These are phyloP conservation scores for Conticribra guillardii DNA, from an alignment of 108 stramenopile species.

Conservation along the genomic window DNA sequence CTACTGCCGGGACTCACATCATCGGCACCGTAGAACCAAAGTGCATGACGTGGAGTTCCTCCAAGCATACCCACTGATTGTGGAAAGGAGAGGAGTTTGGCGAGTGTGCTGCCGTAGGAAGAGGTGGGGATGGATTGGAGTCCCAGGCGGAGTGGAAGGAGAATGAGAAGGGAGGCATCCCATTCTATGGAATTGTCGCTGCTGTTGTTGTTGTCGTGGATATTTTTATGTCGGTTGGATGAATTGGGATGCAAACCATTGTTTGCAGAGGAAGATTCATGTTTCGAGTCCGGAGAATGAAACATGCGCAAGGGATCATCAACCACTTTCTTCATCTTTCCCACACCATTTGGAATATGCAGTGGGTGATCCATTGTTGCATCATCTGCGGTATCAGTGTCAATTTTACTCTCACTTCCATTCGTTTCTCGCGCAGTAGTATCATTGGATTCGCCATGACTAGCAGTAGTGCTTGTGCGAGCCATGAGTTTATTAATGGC, in stretches of 20 bases:
- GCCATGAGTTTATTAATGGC: conserved; percentile 72
- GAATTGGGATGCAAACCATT: conserved; percentile 2
- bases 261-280: conserved; percentile 9
- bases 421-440: too few species aligned
- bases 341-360: too few species aligned
- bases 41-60: conserved; percentile 84
- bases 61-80: conserved; percentile 91
- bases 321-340: not conserved
- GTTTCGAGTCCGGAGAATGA: not conserved
- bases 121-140: conserved; percentile 61
- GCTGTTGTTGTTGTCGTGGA: not conserved
- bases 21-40: conserved; percentile 88
- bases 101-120: conserved; percentile 56
- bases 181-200: conserved; percentile 41
- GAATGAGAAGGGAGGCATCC: conserved; percentile 72
- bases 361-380: too few species aligned
- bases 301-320: conserved; percentile 15
- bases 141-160: conserved; percentile 83
- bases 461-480: too few species aligned
- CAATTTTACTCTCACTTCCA: too few species aligned
- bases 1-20: conserved; percentile 38
- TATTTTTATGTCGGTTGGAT: not conserved
- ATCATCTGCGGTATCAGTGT: too few species aligned
- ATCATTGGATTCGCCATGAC: too few species aligned
- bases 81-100: conserved; percentile 67